These are phyloP conservation scores for Boeremia lycopersici DNA, from an alignment of 2,329 filamentous ascomycete genomes.

Conservation along the genomic window DNA sequence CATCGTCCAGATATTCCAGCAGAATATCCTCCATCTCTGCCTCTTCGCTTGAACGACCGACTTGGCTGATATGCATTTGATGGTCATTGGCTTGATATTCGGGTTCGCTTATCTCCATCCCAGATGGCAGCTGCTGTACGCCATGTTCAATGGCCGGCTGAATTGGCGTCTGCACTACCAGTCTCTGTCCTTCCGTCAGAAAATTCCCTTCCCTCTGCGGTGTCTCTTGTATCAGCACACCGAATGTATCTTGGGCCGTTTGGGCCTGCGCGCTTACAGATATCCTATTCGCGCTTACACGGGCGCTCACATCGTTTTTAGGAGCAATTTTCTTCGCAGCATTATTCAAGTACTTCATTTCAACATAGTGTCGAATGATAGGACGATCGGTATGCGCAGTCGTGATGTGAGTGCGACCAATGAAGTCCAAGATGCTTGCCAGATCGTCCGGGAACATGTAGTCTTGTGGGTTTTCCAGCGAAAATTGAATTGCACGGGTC, in stretches of 20 bases:
- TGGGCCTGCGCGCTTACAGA: too few relatives aligned
- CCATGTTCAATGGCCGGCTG: neutral
- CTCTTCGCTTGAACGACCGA: neutral
- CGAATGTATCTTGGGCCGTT: too few relatives aligned
- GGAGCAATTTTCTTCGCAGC: neutral
- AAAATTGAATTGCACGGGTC: conserved; percentile 30
- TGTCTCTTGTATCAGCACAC: too few relatives aligned
- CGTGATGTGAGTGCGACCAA: conserved; percentile 9
- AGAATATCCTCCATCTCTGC: conserved; percentile 7
- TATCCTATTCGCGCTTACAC: neutral
- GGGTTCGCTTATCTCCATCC: neutral
- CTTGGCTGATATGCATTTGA: neutral
- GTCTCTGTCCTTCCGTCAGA: too few relatives aligned
- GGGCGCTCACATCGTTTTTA: neutral
- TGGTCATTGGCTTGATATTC: neutral
- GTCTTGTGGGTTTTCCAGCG: conserved; percentile 13
- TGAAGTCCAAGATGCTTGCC: conserved; percentile 18
- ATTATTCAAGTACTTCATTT: neutral
- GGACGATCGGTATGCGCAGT: neutral
- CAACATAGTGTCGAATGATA: neutral
- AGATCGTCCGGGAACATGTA: conserved; percentile 31
- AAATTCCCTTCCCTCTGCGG: too few relatives aligned
- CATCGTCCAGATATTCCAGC: neutral
- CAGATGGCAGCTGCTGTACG: neutral
- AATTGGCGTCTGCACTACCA: neutral